Evolutionary conservation across 192 early-diverging fungal genomes (phyloP).

Genomic region (Gamsiella multidivaricata): DNA sequence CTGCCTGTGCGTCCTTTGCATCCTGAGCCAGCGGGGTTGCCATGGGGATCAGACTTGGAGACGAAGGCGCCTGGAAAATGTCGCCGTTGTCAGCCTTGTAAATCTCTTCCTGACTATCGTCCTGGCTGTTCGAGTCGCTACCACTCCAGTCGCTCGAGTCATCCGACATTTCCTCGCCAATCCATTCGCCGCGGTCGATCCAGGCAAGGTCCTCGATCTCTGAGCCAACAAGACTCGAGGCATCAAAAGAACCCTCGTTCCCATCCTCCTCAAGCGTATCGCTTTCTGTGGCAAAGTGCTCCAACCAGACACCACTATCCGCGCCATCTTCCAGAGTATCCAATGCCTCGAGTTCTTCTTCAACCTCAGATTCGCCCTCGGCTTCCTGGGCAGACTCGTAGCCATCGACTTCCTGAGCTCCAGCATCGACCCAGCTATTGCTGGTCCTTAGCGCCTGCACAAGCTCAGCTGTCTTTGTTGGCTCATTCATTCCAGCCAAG

Average conservation of each 20-base stretch:
- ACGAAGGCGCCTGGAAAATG: slow-evolving; percentile 41
- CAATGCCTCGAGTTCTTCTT: slow-evolving; percentile 33
- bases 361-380: slow-evolving; percentile 39
- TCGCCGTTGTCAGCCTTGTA: slow-evolving; percentile 12
- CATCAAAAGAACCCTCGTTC: slow-evolving; percentile 27
- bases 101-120: background rate
- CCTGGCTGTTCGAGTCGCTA: slow-evolving; percentile 19
- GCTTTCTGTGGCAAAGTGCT: slow-evolving; percentile 43
- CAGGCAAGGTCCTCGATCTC: slow-evolving; percentile 44
- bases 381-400: slow-evolving; percentile 37
- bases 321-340: slow-evolving; percentile 24
- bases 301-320: slow-evolving; percentile 33
- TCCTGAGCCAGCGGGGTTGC: slow-evolving; percentile 38
- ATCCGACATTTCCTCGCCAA: slow-evolving; percentile 40
- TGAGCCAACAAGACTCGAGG: slow-evolving; percentile 37
- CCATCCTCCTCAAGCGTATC: slow-evolving; percentile 32
- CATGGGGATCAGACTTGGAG: slow-evolving; percentile 42
- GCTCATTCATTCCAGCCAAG: slow-evolving; percentile 25
- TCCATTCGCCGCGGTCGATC: slow-evolving; percentile 49
- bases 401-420: slow-evolving; percentile 34
- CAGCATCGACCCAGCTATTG: slow-evolving; percentile 53
- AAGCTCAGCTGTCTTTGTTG: background rate
- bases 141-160: slow-evolving; percentile 44
- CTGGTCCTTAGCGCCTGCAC: slow-evolving; percentile 26
- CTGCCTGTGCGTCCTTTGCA: slow-evolving; percentile 40